A percentile compares a stretch with the other conserved stretches of the same genome.
Conservation (phyloP, 139 green algal genomes). For the Yamagishiella unicocca region DNA sequence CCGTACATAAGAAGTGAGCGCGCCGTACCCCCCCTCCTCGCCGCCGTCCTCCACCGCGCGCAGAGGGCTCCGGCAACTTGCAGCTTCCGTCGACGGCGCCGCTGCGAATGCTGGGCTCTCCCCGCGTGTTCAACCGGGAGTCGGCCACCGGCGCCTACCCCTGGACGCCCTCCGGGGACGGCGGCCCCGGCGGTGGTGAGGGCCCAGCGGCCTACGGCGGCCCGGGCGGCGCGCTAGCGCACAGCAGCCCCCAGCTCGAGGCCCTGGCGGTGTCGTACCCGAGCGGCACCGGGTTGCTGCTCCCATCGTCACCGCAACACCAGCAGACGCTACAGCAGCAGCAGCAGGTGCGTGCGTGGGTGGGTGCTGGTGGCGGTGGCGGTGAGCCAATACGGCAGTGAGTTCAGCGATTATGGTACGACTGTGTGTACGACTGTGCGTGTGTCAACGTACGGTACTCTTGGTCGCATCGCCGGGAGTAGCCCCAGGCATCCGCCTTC, state of each 20-base stretch:
- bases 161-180: neutral
- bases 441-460: too few relatives aligned
- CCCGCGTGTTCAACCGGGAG: neutral
- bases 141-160: neutral
- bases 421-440: too few relatives aligned
- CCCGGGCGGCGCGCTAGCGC: neutral
- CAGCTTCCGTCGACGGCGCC: neutral
- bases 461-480: too few relatives aligned
- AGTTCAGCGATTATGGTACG: too few relatives aligned
- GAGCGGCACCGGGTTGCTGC: neutral
- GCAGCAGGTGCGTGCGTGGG: neutral
- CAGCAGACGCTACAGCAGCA: neutral
- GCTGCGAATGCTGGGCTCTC: neutral
- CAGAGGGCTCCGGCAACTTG: neutral
- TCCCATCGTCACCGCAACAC: neutral
- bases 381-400: too few relatives aligned
- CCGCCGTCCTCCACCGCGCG: neutral
- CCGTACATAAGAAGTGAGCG: too few relatives aligned
- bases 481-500: too few relatives aligned
- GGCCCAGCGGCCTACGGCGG: neutral
- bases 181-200: neutral
- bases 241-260: conserved; percentile 16
- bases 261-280: neutral
- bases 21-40: too few relatives aligned
- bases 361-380: too few relatives aligned